Evolutionary conservation across 2,329 filamentous ascomycete genomes (phyloP), one percentile per base, ranked within the genome.

Genomic region (Rhexocercosporidium sp.): DNA sequence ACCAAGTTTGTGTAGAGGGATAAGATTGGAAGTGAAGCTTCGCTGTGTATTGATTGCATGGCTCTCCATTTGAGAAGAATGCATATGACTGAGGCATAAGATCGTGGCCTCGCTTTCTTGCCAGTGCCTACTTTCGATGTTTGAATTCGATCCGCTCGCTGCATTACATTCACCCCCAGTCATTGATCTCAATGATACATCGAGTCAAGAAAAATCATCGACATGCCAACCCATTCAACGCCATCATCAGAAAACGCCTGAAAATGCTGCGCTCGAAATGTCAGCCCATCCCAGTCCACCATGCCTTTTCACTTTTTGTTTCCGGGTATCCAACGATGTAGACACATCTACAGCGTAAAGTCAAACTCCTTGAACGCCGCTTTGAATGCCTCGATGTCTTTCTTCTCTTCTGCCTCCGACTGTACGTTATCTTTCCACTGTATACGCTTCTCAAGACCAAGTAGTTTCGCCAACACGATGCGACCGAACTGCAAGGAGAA

Each of bases 401-500:
- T 83, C 64, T 86, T 89, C 81, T 98, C 96, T 72, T 97, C 93
- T 12, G 87, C 87, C 66, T 90, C 83, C 0, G 87, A 86, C 81
- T 98, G 94, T 37, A 84, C 86, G 72, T 93, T 95, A 73, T 97
- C 91, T 78, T 89, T 90, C 96, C 96, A 99, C 72, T 93, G 84
- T 62, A 90, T 81, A n/a, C 96, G 85, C 53, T 87, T 82, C 78
- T 97, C 93, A 54, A 98, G 80, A 2, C 89, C 88, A 60, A 99
- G 83, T 61, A 99, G 82, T 80, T 97, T 97, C 1, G 93, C 95
- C 78, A 98, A 82, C 3, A 97, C 96, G 53, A 89, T 88, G 47
- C 96, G 86, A 3, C 92, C 94, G 75, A 97, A 98, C 77, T 98
- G 95, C 54, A 97, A 80, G 76, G 97, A 94, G 77, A 99, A 98